Evolutionary conservation across 345 rosid genomes (phyloP).

Genomic region (Atalantia buxifolia): DNA sequence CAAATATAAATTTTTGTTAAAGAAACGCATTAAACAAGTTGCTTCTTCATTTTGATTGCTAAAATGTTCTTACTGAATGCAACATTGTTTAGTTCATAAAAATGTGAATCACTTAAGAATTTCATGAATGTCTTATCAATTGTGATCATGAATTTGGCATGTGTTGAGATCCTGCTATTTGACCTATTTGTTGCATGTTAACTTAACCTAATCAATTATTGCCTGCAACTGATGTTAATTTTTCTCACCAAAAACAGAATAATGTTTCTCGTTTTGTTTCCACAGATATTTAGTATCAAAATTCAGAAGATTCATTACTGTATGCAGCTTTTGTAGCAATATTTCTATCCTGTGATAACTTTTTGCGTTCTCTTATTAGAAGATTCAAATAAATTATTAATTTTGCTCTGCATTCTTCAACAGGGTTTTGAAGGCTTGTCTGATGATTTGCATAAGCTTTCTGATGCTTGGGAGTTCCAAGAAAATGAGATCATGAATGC

Average conservation of each 20-base stretch:
- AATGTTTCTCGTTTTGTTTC: background rate
- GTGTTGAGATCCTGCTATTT: constrained; percentile 4
- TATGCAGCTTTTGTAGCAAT: background rate
- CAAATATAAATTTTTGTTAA: background rate
- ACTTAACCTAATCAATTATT: background rate
- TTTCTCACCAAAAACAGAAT: background rate
- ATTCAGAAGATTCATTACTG: background rate
- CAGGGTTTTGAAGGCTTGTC: constrained; percentile 36
- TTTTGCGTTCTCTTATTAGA: constrained; percentile 11
- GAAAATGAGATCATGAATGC: constrained; percentile 73
- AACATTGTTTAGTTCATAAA: background rate
- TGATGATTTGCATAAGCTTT: constrained; percentile 45
- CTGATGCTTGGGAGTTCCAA: constrained; percentile 86
- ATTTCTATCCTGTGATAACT: background rate
- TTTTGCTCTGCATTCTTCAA: constrained; percentile 9
- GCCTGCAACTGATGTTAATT: background rate
- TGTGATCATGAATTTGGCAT: background rate
- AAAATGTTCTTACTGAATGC: constrained; percentile 1
- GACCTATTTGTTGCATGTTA: background rate
- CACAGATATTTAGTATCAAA: background rate
- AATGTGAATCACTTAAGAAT: background rate
- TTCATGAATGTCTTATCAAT: background rate
- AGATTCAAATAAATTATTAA: constrained; percentile 19
- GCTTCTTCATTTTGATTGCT: background rate
- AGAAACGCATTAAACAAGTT: background rate